phyloP scores from a whole-genome alignment of 169 alveolate species.

The Pseudocohnilembus persalinus region DNA sequence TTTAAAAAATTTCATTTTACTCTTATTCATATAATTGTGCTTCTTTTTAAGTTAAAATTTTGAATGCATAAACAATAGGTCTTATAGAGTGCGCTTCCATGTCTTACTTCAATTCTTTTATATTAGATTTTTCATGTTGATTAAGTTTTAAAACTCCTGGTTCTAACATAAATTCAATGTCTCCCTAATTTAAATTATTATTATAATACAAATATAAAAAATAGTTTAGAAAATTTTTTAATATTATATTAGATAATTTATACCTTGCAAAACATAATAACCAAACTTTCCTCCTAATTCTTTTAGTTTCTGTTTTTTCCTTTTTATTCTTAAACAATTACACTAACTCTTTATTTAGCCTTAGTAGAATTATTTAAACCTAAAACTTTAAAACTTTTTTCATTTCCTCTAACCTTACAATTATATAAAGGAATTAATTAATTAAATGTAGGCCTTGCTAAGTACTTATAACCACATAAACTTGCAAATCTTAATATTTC shows the following conservation, averaged over 20 bases:
- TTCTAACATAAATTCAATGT: background rate
- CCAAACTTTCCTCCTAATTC: background rate
- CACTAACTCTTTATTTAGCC: conserved; percentile 7
- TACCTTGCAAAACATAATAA: background rate
- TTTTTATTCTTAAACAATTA: conserved; percentile 3
- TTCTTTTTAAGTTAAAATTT: conserved; percentile 39
- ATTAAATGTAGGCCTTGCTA: conserved; percentile 4
- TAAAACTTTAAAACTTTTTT: conserved; percentile 3
- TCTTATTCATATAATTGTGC: conserved; percentile 39
- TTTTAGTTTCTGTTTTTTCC: background rate
- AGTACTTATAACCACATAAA: conserved; percentile 21
- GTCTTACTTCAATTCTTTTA: background rate
- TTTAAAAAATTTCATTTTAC: conserved; percentile 41
- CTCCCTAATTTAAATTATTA: background rate
- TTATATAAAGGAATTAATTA: conserved; percentile 15
- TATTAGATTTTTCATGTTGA: background rate
- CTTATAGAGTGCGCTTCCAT: background rate
- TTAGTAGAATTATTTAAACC: conserved; percentile 23
- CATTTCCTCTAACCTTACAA: conserved; percentile 29
- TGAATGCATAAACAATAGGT: conserved; percentile 24
- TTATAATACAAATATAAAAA: too few relatives aligned
- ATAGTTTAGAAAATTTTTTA: too few relatives aligned
- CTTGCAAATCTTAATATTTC: conserved; percentile 24
- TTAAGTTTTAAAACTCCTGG: too few relatives aligned
- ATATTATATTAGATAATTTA: too few relatives aligned